Percentiles rank a stretch among this genome's conserved stretches.
Conservation (phyloP, 306 rosid species). For the Casuarina cunninghamiana region DNA sequence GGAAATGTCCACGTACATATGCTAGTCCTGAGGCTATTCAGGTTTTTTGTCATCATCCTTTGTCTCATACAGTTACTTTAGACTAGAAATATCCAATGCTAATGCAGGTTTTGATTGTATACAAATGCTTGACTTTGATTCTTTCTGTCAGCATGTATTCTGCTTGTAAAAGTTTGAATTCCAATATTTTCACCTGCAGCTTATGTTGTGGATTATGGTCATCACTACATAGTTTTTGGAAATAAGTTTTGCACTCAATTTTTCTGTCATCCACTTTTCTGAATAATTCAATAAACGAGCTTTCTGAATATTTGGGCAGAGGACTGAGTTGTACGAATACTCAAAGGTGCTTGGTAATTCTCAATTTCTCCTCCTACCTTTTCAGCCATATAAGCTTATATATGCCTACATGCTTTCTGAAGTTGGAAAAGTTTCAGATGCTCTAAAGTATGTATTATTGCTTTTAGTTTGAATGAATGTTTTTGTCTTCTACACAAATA, state of each 20-base stretch:
- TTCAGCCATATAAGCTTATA: constrained; percentile 90
- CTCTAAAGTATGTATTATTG: constrained; percentile 72
- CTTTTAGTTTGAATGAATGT: neutral
- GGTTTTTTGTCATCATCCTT: constrained; percentile 45
- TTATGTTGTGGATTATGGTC: neutral
- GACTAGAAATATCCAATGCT: constrained; percentile 13
- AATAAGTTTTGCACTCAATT: neutral
- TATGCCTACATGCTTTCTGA: constrained; percentile 95
- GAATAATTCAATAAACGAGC: neutral
- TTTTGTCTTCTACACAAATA: neutral
- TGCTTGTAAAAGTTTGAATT: constrained; percentile 1
- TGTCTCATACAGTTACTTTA: constrained; percentile 24
- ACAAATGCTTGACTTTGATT: neutral
- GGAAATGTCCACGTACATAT: constrained; percentile 86
- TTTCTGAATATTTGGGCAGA: constrained; percentile 52
- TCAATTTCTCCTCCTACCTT: constrained; percentile 79
- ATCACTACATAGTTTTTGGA: neutral
- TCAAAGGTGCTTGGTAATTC: constrained; percentile 93
- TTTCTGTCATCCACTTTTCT: neutral
- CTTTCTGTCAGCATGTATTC: neutral
- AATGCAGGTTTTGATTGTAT: neutral
- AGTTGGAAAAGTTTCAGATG: constrained; percentile 85
- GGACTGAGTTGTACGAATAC: constrained; percentile 88
- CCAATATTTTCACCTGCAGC: neutral
- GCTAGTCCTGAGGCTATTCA: constrained; percentile 96